Evolutionary conservation across 352 stramenopile genomes (phyloP).

Genomic region (Hyaloperonospora arabidopsidis): DNA sequence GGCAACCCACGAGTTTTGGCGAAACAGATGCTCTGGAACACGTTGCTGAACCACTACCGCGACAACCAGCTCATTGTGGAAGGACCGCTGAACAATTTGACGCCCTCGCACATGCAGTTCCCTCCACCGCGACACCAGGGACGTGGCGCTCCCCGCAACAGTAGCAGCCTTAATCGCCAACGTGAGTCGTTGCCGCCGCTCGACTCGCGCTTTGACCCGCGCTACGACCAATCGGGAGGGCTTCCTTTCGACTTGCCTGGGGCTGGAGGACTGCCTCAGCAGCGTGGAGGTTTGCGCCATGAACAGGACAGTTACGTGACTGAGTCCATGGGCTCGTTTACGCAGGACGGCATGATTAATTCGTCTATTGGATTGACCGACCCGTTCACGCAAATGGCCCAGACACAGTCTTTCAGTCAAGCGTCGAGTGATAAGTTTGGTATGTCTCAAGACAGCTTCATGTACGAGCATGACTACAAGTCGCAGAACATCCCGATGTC

Average conservation of each 20-base stretch:
- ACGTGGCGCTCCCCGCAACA: constrained; percentile 26
- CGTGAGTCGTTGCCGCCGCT: constrained; percentile 57
- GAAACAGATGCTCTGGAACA: constrained; percentile 96
- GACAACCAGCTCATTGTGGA: constrained; percentile 93
- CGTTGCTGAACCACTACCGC: constrained; percentile 95
- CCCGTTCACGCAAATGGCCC: constrained; percentile 69
- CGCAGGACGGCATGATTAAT: constrained; percentile 69
- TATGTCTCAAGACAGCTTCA: constrained; percentile 81
- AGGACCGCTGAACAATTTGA: constrained; percentile 94
- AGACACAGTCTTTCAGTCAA: constrained; percentile 83
- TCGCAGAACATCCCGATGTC: constrained; percentile 80
- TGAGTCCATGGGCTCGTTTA: constrained; percentile 52
- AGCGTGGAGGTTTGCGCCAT: constrained; percentile 24
- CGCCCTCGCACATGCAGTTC: constrained; percentile 96
- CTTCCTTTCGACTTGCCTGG: constrained; percentile 20
- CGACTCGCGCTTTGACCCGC: constrained; percentile 79
- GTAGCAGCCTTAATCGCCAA: constrained; percentile 34
- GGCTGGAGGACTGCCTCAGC: constrained; percentile 28
- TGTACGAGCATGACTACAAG: constrained; percentile 75
- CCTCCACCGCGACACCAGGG: constrained; percentile 51
- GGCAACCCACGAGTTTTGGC: constrained; percentile 96
- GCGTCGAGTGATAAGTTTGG: constrained; percentile 74
- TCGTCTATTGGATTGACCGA: constrained; percentile 50
- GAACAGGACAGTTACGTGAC: constrained; percentile 26
- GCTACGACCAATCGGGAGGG: constrained; percentile 51